Evolutionary conservation across 306 rosid genomes (phyloP), one percentile per base, ranked within the genome.

Genomic region (Lathyrus aphaca): DNA sequence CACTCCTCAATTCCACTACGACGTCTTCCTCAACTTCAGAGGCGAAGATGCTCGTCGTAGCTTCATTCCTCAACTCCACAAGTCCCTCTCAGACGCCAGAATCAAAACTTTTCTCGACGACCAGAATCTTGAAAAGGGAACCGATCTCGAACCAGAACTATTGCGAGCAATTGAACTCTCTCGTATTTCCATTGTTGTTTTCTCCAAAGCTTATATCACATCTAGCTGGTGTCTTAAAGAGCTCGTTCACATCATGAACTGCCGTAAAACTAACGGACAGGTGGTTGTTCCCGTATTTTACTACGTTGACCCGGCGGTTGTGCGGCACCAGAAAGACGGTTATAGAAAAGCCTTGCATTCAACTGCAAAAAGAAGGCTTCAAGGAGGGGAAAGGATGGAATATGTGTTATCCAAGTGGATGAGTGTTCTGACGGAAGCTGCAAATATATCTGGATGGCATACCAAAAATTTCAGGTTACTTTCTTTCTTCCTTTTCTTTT

Each of bases 141-240:
- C 11, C 56, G 48, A 21, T 5, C 1, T 79, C 10, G 1, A 1
- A 2, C 0, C 32, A 2, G 51, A 49, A 37, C 19, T 53, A 4
- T 0, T 4, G 32, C 7, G 32, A 53, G 32, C 30, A 53, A 53
- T 53, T 19, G 15, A 53, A 53, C 15, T 8, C 11, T 53, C 59
- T 53, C 59, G 59, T 10, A 53, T 53, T 53, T 53, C n/a, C 32
- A 21, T 53, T 1, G 15, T 53, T 10, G 59, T 53, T 2, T 53
- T 53, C 59, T 68, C 79, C 3, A 0, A 1, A 16, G 38, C 1
- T 1, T 79, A 79, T 4, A 17, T 39, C 0, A 3, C 0, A 7
- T 79, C 79, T 5, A 23, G 7, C 2, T 79, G 79, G 79, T 79
- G 83, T 69, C 76, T 79, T 1, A 5, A 8, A 15, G 73, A 79